Conservation (phyloP, 495 filamentous ascomycete species). For the Tetracladium marchalianum region DNA sequence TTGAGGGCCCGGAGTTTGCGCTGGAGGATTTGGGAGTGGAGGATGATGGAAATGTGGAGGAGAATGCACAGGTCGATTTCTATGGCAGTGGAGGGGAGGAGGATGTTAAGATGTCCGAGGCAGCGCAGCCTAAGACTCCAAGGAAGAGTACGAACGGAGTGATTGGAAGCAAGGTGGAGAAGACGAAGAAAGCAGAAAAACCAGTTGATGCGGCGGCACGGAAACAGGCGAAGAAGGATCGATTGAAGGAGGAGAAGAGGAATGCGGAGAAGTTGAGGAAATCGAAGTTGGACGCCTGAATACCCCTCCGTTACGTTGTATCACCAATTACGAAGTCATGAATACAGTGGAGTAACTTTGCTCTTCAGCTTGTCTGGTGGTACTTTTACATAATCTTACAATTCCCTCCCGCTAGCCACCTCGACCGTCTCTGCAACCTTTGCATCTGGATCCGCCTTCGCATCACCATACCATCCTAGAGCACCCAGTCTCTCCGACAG, state of each 20-base stretch:
- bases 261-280: conserved; percentile 1
- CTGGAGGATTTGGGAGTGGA: conserved; percentile 13
- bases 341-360: background rate
- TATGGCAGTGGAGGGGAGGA: conserved; percentile 11
- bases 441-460: conserved; percentile 22
- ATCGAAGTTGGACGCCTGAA: no score
- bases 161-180: background rate
- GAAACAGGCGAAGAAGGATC: conserved; percentile 30
- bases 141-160: background rate
- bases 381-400: conserved; percentile 11
- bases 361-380: background rate
- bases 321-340: no score
- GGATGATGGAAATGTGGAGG: conserved; percentile 12
- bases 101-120: conserved; percentile 12
- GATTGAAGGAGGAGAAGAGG: conserved; percentile 14
- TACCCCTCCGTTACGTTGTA: no score
- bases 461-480: conserved; percentile 63
- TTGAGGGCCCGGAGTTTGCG: conserved; percentile 30
- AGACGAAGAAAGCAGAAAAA: conserved; percentile 8
- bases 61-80: conserved; percentile 17
- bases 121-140: conserved; percentile 19
- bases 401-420: conserved; percentile 18
- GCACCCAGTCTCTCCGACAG: conserved; percentile 87
- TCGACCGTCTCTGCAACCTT: conserved; percentile 29
- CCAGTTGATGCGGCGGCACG: conserved; percentile 24